phyloP scores from a whole-genome alignment of 2,329 filamentous ascomycete genomes.

The Venturia oleaginea region DNA sequence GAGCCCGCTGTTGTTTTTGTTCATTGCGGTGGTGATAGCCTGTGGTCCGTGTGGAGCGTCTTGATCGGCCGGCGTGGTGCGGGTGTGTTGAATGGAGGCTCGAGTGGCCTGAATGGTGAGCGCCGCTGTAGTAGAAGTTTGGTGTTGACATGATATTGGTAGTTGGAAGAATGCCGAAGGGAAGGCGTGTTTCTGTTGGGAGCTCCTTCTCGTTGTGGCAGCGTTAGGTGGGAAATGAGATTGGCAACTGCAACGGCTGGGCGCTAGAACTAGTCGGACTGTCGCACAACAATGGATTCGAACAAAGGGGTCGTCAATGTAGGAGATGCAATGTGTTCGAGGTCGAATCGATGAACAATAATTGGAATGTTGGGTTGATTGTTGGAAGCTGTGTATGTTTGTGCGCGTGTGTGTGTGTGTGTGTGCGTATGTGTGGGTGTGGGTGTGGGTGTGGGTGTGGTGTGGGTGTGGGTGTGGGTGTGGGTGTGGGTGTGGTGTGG shows the following conservation, averaged over 20 bases:
- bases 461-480: no score
- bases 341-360: not conserved
- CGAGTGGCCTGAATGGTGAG: conserved; percentile 39
- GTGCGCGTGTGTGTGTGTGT: no score
- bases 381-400: not conserved
- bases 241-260: not conserved
- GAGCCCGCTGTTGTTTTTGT: conserved; percentile 44
- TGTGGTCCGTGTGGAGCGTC: conserved; percentile 71
- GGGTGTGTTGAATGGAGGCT: conserved; percentile 55
- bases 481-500: not conserved
- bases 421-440: no score
- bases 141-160: conserved; percentile 32
- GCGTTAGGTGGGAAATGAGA: not conserved
- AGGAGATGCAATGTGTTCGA: not conserved
- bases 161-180: not conserved
- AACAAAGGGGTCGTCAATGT: not conserved
- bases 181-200: not conserved
- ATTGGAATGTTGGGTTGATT: not conserved
- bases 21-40: conserved; percentile 81
- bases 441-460: not conserved
- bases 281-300: not conserved
- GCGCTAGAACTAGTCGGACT: not conserved
- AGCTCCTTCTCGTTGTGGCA: not conserved
- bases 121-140: conserved; percentile 39
- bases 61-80: conserved; percentile 76